Percentiles rank a stretch among this genome's conserved stretches.
phyloP scores from a whole-genome alignment of 805 yeast species.

The Debaryomyces castellii region DNA sequence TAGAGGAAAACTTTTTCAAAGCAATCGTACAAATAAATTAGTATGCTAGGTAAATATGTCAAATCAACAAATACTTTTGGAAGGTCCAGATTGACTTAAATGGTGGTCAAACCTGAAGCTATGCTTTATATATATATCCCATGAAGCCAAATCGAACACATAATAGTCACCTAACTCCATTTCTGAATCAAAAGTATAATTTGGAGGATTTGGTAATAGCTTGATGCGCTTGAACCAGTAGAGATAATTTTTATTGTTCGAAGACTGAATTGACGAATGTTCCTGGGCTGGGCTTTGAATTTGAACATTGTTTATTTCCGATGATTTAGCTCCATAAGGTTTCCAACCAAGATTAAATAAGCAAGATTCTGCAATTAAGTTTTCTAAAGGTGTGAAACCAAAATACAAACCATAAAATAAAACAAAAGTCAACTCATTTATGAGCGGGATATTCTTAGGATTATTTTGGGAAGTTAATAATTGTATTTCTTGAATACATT shows the following conservation, averaged over 20 bases:
- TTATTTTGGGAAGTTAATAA: slow-evolving; percentile 18
- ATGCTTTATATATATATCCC: slow-evolving; percentile 41
- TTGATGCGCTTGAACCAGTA: slow-evolving; percentile 19
- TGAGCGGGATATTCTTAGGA: slow-evolving; percentile 19
- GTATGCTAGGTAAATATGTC: background rate
- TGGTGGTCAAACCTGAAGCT: slow-evolving; percentile 37
- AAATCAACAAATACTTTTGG: slow-evolving; percentile 11
- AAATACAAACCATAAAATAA: slow-evolving; percentile 44
- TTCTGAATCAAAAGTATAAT: slow-evolving; percentile 2
- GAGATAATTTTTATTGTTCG: slow-evolving; percentile 4
- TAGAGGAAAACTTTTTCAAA: background rate
- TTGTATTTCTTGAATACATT: slow-evolving; percentile 29
- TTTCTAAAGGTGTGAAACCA: slow-evolving; percentile 43
- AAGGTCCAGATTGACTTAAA: slow-evolving; percentile 30
- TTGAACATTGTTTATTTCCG: slow-evolving; percentile 3
- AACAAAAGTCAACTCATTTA: slow-evolving; percentile 37
- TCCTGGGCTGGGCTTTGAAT: slow-evolving; percentile 4
- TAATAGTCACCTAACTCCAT: slow-evolving; percentile 38
- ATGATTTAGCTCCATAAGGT: slow-evolving; percentile 28
- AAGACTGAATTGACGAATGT: background rate
- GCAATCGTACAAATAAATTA: background rate
- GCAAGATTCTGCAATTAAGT: slow-evolving; percentile 40
- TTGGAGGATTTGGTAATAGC: slow-evolving; percentile 5
- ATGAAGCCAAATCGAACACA: slow-evolving; percentile 39
- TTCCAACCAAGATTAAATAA: slow-evolving; percentile 42